Evolutionary conservation across 495 filamentous ascomycete species (phyloP).

Genomic region (Lichenothelia convexa): DNA sequence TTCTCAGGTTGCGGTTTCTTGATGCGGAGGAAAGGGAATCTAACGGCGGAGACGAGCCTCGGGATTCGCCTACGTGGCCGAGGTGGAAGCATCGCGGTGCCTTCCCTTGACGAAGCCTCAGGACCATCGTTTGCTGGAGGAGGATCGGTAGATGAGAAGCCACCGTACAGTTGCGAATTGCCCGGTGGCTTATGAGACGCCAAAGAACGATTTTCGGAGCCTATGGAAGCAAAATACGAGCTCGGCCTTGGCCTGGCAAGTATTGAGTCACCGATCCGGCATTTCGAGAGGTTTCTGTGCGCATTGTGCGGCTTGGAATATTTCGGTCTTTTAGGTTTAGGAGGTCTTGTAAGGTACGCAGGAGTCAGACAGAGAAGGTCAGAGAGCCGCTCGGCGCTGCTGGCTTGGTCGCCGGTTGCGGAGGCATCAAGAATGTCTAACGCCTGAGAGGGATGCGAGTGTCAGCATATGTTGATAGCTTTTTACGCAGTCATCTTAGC

Average conservation of each 20-base stretch:
- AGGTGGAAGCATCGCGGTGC: constrained; percentile 26
- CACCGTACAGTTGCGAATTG: too few relatives aligned
- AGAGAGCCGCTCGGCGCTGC: constrained; percentile 7
- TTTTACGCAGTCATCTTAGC: not conserved
- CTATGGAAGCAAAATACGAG: too few relatives aligned
- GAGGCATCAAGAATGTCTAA: constrained; percentile 19
- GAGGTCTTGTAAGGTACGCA: constrained; percentile 5
- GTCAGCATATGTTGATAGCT: constrained; percentile 4
- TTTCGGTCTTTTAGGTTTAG: not conserved
- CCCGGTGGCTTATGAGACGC: too few relatives aligned
- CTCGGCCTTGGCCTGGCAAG: not conserved
- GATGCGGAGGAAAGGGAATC: constrained; percentile 51
- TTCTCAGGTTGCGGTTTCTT: constrained; percentile 46
- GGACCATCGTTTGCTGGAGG: constrained; percentile 17
- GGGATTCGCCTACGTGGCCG: constrained; percentile 42
- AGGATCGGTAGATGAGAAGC: too few relatives aligned
- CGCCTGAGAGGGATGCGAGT: constrained; percentile 19
- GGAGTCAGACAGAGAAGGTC: constrained; percentile 10
- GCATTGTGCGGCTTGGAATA: not conserved
- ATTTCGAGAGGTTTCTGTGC: too few relatives aligned
- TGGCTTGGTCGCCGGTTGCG: constrained; percentile 8
- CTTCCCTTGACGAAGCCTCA: constrained; percentile 17
- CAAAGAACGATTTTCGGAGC: too few relatives aligned
- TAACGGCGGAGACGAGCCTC: constrained; percentile 34
- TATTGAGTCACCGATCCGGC: not conserved